A percentile compares a stretch with the other conserved stretches of the same genome.
phyloP scores from a whole-genome alignment of 2,329 filamentous ascomycete genomes.

The Harringtonia aguacate region DNA sequence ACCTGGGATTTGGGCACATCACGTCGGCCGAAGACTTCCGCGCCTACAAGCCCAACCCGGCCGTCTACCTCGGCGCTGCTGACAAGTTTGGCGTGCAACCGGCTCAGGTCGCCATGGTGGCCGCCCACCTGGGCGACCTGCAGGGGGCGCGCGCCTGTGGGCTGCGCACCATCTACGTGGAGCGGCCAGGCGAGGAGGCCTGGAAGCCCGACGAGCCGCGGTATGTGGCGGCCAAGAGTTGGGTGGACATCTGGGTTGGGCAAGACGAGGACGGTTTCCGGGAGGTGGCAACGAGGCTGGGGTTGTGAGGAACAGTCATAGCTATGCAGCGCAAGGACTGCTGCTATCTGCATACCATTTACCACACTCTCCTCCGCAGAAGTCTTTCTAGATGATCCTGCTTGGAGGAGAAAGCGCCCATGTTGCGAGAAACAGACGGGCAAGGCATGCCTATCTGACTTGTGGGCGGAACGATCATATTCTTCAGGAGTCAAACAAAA shows the following conservation, averaged over 20 bases:
- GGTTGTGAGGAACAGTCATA: too few species aligned
- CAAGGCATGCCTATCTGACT: too few species aligned
- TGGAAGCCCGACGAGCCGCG: slow-evolving; percentile 40
- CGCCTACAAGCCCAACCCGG: slow-evolving; percentile 63
- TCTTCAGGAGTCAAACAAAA: too few species aligned
- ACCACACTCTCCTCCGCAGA: too few species aligned
- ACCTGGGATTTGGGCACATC: slow-evolving; percentile 55
- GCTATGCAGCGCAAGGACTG: too few species aligned
- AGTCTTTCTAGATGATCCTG: too few species aligned
- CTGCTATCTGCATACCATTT: too few species aligned
- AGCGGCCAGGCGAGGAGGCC: slow-evolving; percentile 55
- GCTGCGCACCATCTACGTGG: slow-evolving; percentile 63
- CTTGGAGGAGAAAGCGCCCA: too few species aligned
- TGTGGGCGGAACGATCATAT: too few species aligned
- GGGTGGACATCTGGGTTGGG: slow-evolving; percentile 55
- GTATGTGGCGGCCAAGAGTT: slow-evolving; percentile 40
- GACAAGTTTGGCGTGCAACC: slow-evolving; percentile 44
- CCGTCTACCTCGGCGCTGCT: slow-evolving; percentile 59
- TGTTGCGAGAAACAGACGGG: too few species aligned
- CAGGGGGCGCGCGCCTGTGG: slow-evolving; percentile 54
- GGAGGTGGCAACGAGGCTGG: slow-evolving; percentile 31
- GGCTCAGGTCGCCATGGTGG: slow-evolving; percentile 62
- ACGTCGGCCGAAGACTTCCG: slow-evolving; percentile 60
- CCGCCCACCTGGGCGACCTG: slow-evolving; percentile 62
- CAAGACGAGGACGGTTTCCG: slow-evolving; percentile 38